Conservation (phyloP, 2,329 filamentous ascomycete genomes). For the Curvularia verruculosa region DNA sequence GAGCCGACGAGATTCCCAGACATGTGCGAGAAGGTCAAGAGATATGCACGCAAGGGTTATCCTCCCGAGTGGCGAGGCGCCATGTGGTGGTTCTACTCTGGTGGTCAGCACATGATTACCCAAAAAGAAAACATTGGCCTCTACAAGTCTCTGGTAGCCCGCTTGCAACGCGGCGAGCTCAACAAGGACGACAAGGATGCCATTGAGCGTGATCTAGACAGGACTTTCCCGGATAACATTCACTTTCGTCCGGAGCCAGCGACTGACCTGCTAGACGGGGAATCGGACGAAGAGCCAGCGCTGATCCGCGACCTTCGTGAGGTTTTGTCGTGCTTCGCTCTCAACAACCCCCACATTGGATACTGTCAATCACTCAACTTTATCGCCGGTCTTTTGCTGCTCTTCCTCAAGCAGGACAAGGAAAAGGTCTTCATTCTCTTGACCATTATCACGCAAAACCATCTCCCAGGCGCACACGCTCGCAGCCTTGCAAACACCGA, state of each 20-base stretch:
- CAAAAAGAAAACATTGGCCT: constrained; percentile 70
- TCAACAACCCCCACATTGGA: constrained; percentile 89
- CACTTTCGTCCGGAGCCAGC: constrained; percentile 74
- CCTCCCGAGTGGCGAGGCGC: constrained; percentile 93
- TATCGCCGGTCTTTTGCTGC: constrained; percentile 82
- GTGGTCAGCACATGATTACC: constrained; percentile 78
- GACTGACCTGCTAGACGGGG: constrained; percentile 38
- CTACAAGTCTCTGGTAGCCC: constrained; percentile 73
- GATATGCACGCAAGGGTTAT: constrained; percentile 90
- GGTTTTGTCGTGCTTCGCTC: constrained; percentile 85
- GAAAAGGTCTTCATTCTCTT: constrained; percentile 93
- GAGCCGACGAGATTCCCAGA: constrained; percentile 79
- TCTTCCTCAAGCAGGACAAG: constrained; percentile 81
- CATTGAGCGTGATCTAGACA: constrained; percentile 90
- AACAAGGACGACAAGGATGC: constrained; percentile 80
- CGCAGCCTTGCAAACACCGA: constrained; percentile 91
- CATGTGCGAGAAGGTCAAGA: constrained; percentile 81
- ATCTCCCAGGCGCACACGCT: constrained; percentile 90
- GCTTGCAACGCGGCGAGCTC: constrained; percentile 67
- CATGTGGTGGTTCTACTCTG: constrained; percentile 96
- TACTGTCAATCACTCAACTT: constrained; percentile 98
- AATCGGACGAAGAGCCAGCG: constrained; percentile 65
- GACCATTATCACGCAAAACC: constrained; percentile 86
- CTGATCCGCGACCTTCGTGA: constrained; percentile 83
- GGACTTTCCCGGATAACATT: constrained; percentile 93